Evolutionary conservation across 257 asterid genomes (phyloP).

Genomic region (Henckelia pumila): DNA sequence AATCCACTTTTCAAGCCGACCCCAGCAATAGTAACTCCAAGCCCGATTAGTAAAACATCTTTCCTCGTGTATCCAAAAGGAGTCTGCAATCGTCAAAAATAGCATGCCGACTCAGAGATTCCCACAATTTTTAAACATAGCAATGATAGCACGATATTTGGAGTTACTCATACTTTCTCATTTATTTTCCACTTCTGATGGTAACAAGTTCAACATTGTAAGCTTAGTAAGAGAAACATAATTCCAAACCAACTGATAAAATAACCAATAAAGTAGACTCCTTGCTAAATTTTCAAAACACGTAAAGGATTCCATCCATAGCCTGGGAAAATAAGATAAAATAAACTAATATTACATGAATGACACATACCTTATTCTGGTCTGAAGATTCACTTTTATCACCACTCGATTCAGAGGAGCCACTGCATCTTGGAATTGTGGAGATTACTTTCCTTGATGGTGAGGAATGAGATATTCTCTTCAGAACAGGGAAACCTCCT

Average conservation of each 20-base stretch:
- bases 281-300: constrained; percentile 3
- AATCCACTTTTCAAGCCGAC: constrained; percentile 72
- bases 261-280: neutral
- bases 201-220: constrained; percentile 17
- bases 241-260: neutral
- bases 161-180: neutral
- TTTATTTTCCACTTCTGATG: constrained; percentile 3
- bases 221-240: neutral
- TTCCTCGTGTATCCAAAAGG: constrained; percentile 94
- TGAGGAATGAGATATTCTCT: constrained; percentile 31
- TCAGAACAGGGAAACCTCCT: constrained; percentile 32
- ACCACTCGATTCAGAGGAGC: constrained; percentile 38
- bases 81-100: constrained; percentile 42
- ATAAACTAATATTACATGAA: neutral
- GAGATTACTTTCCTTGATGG: constrained; percentile 32
- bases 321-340: neutral
- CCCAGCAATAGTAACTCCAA: constrained; percentile 73
- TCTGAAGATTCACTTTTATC: constrained; percentile 48
- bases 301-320: neutral
- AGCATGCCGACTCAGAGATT: constrained; percentile 2
- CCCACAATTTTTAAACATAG: constrained; percentile 1
- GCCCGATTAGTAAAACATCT: constrained; percentile 86
- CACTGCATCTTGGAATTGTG: constrained; percentile 53
- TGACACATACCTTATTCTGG: constrained; percentile 47
- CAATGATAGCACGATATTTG: neutral